phyloP scores from a whole-genome alignment of 1,139 yeast genomes.

The Zhuliangozyma blackwelliae region DNA sequence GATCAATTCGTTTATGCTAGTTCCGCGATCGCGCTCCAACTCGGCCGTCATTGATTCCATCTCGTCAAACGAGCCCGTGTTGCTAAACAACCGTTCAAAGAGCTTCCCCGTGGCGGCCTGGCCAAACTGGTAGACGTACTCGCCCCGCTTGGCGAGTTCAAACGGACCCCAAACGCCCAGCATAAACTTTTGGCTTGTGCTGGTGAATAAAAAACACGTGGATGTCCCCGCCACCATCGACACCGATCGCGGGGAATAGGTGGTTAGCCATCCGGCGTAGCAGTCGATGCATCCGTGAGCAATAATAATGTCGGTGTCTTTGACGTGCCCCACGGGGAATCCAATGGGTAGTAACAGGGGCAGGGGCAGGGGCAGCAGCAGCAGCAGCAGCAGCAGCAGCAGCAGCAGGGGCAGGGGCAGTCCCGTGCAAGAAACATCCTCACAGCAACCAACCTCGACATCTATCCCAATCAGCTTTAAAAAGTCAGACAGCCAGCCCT shows the following conservation, averaged over 20 bases:
- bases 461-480: conserved; percentile 14
- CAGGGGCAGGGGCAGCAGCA: no score
- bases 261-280: conserved; percentile 51
- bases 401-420: no score
- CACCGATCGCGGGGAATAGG: conserved; percentile 19
- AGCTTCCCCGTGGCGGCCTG: conserved; percentile 56
- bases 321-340: conserved; percentile 3
- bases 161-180: conserved; percentile 61
- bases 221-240: conserved; percentile 61
- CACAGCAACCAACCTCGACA: conserved; percentile 14
- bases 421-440: conserved; percentile 8
- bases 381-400: no score
- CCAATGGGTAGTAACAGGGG: conserved; percentile 6
- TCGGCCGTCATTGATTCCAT: conserved; percentile 29
- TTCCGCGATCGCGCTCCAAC: conserved; percentile 13
- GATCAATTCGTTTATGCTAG: conserved; percentile 28
- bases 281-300: conserved; percentile 55
- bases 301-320: conserved; percentile 14
- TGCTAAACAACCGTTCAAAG: conserved; percentile 40
- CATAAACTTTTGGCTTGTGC: conserved; percentile 12
- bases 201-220: conserved; percentile 43
- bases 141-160: conserved; percentile 18
- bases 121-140: conserved; percentile 47
- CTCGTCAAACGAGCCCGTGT: conserved; percentile 17
- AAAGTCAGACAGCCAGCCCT: conserved; percentile 42